Evolutionary conservation across 495 filamentous ascomycete species (phyloP).

Genomic region (Aspergillus sclerotioniger): DNA sequence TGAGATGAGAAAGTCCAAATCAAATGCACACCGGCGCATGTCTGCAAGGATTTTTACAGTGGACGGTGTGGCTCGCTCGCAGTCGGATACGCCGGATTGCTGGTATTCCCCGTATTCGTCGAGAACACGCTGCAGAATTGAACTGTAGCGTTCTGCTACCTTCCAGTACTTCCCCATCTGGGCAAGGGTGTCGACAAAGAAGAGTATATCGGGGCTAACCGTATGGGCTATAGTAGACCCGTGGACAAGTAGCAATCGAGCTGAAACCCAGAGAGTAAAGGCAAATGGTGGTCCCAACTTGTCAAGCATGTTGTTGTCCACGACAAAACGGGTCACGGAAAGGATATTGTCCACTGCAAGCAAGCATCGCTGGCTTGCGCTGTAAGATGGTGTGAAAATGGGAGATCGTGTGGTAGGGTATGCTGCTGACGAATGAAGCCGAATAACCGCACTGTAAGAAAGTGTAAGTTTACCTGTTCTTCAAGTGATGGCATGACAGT

Average conservation of each 20-base stretch:
- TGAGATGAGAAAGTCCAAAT: constrained; percentile 83
- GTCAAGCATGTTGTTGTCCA: constrained; percentile 66
- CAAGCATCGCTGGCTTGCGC: constrained; percentile 75
- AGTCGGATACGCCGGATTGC: constrained; percentile 49
- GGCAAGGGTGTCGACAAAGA: constrained; percentile 75
- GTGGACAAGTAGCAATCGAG: constrained; percentile 79
- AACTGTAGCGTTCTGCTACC: constrained; percentile 76
- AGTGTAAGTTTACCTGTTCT: constrained; percentile 16
- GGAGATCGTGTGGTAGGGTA: constrained; percentile 83
- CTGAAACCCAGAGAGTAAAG: constrained; percentile 90
- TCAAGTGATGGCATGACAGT: not conserved
- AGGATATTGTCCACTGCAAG: constrained; percentile 81
- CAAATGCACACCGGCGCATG: constrained; percentile 81
- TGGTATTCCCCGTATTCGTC: constrained; percentile 81
- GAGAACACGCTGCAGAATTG: constrained; percentile 76
- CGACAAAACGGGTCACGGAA: constrained; percentile 70
- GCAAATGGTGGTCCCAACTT: constrained; percentile 86
- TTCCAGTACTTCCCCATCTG: constrained; percentile 82
- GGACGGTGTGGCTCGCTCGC: constrained; percentile 72
- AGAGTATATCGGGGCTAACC: constrained; percentile 69
- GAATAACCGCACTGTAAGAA: constrained; percentile 69
- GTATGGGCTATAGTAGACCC: constrained; percentile 82
- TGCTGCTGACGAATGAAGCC: constrained; percentile 87
- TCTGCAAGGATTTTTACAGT: constrained; percentile 84
- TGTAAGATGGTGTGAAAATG: constrained; percentile 83